A percentile compares a stretch with the other conserved stretches of the same genome.
phyloP scores from a whole-genome alignment of 345 rosid species.

The Brassica incana region DNA sequence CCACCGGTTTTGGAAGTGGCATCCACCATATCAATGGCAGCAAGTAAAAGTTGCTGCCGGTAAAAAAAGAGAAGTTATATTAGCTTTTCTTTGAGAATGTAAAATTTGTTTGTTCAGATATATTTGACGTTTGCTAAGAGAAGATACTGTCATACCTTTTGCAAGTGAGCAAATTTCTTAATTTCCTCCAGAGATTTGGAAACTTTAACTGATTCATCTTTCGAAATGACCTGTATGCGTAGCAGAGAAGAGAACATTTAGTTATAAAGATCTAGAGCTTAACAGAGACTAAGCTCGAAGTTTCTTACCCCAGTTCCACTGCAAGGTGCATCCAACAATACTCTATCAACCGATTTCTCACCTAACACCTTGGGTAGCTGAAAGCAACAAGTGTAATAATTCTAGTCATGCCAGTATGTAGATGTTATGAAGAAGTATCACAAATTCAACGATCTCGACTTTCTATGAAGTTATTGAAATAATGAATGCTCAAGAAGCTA shows the following conservation, averaged over 20 bases:
- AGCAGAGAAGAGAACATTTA: constrained; percentile 14
- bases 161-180: constrained; percentile 73
- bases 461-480: neutral
- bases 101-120: constrained; percentile 33
- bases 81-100: neutral
- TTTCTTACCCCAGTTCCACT: constrained; percentile 95
- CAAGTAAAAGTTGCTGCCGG: constrained; percentile 78
- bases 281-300: constrained; percentile 15
- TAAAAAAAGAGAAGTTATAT: neutral
- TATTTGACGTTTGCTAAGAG: constrained; percentile 43
- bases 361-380: constrained; percentile 85
- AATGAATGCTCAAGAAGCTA: constrained; percentile 26
- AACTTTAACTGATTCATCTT: constrained; percentile 90
- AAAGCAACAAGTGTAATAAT: constrained; percentile 25
- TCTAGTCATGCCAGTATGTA: neutral
- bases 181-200: constrained; percentile 82
- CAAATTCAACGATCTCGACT: neutral
- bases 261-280: neutral
- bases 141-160: constrained; percentile 59
- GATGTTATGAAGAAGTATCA: constrained; percentile 8
- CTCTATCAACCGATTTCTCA: constrained; percentile 72
- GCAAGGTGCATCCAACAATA: constrained; percentile 95
- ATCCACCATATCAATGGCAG: constrained; percentile 93
- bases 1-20: constrained; percentile 89
- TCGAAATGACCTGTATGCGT: constrained; percentile 74